Conservation (phyloP, 2,329 filamentous ascomycete genomes). For the Monilinia aucupariae region DNA sequence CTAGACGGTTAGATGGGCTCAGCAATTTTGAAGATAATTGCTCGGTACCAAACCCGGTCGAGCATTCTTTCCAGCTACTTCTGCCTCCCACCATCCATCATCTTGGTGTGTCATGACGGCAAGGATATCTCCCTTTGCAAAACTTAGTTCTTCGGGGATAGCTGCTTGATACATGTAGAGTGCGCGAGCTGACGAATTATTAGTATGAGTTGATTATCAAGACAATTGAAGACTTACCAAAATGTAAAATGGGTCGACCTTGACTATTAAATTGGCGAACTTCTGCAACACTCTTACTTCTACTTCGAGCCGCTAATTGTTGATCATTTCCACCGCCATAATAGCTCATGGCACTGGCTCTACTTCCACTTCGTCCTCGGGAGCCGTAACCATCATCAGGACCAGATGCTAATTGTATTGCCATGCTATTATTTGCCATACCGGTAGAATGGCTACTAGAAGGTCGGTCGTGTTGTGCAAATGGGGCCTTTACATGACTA, state of each 20-base stretch:
- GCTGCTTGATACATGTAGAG: conserved; percentile 92
- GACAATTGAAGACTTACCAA: conserved; percentile 60
- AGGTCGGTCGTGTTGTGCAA: conserved; percentile 19
- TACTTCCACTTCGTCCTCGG: conserved; percentile 44
- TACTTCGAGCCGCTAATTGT: conserved; percentile 41
- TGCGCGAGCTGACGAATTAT: conserved; percentile 63
- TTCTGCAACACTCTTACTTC: conserved; percentile 85
- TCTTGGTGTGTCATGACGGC: conserved; percentile 88
- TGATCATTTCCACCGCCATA: conserved; percentile 42
- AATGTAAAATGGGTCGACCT: conserved; percentile 83
- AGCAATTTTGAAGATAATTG: conserved; percentile 51
- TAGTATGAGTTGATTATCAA: conserved; percentile 23
- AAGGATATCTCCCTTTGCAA: conserved; percentile 85
- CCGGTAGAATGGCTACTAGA: conserved; percentile 11
- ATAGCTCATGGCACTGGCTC: conserved; percentile 49
- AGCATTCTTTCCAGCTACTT: conserved; percentile 66
- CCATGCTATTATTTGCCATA: conserved; percentile 44
- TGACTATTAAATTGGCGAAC: conserved; percentile 76
- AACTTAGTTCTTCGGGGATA: conserved; percentile 90
- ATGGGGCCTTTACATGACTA: conserved; percentile 35
- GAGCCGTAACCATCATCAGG: conserved; percentile 56
- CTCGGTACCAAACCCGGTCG: conserved; percentile 61
- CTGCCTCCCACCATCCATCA: conserved; percentile 99
- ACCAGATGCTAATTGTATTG: conserved; percentile 57
- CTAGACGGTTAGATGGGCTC: conserved; percentile 16